Conservation (phyloP, 306 rosid genomes). For the cucumber (Cucumis sativus) region DNA sequence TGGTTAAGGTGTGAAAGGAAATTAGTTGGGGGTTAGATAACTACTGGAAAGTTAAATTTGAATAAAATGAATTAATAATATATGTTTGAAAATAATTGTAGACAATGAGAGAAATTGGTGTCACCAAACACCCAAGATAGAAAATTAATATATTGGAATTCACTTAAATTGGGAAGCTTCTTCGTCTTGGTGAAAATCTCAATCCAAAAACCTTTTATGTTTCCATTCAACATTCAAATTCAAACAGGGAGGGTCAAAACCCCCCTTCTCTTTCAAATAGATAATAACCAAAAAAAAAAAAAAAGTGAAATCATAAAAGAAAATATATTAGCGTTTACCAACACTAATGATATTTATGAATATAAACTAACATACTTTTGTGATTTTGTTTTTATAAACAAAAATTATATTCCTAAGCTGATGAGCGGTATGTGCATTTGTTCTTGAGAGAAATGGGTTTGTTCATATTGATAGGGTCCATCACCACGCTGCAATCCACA, state of each 20-base stretch:
- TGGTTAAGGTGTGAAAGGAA: not conserved
- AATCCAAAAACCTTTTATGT: not conserved
- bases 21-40: not conserved
- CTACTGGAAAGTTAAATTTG: not conserved
- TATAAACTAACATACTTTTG: not conserved
- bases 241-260: not conserved
- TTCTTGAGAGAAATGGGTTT: constrained; percentile 33
- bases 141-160: not conserved
- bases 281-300: not conserved
- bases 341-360: not conserved
- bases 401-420: not conserved
- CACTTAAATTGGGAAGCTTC: not conserved
- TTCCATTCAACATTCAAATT: not conserved
- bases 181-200: not conserved
- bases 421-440: constrained; percentile 33
- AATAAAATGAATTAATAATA: not conserved
- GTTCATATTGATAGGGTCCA: constrained; percentile 71
- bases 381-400: not conserved
- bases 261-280: not conserved
- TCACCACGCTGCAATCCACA: constrained; percentile 38
- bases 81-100: not conserved
- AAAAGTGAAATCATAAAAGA: not conserved
- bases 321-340: not conserved
- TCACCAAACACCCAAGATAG: not conserved
- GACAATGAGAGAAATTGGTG: not conserved